Conservation (phyloP, 331 rosid species). For the Rosa hybrid region DNA sequence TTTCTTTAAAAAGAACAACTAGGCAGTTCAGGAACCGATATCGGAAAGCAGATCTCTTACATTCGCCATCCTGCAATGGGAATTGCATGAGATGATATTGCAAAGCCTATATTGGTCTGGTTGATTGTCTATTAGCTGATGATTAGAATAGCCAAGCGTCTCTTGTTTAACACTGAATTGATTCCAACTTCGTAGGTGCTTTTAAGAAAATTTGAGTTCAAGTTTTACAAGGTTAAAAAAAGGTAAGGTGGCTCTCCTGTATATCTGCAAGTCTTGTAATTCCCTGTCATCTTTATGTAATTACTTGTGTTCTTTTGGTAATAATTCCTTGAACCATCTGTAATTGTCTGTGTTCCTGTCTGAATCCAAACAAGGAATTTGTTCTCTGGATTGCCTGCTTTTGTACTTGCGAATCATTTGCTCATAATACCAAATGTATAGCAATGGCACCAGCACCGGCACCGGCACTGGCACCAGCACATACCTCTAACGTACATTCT, state of each 20-base stretch:
- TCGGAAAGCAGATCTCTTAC: not conserved
- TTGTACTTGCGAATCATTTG: too few relatives aligned
- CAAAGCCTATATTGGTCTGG: not conserved
- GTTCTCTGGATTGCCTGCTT: not conserved
- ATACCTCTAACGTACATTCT: not conserved
- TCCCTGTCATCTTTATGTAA: not conserved
- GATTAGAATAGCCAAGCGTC: not conserved
- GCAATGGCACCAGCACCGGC: too few relatives aligned
- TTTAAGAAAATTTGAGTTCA: not conserved
- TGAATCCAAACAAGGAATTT: not conserved
- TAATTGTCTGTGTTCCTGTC: not conserved
- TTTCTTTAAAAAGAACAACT: not conserved
- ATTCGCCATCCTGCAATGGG: slow-evolving; percentile 15
- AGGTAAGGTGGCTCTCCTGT: slow-evolving; percentile 4
- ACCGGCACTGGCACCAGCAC: too few relatives aligned
- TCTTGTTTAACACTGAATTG: not conserved
- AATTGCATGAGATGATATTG: not conserved
- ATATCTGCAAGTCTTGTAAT: not conserved
- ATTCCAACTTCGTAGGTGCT: not conserved
- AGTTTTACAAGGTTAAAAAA: slow-evolving; percentile 7
- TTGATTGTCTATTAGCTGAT: not conserved
- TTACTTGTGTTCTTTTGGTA: not conserved
- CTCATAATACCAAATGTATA: not conserved
- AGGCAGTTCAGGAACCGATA: not conserved
- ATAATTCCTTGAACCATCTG: not conserved